These are phyloP conservation scores for Auriscalpium microsporum DNA, from an alignment of 768 basidiomycete species.

Conservation along the genomic window DNA sequence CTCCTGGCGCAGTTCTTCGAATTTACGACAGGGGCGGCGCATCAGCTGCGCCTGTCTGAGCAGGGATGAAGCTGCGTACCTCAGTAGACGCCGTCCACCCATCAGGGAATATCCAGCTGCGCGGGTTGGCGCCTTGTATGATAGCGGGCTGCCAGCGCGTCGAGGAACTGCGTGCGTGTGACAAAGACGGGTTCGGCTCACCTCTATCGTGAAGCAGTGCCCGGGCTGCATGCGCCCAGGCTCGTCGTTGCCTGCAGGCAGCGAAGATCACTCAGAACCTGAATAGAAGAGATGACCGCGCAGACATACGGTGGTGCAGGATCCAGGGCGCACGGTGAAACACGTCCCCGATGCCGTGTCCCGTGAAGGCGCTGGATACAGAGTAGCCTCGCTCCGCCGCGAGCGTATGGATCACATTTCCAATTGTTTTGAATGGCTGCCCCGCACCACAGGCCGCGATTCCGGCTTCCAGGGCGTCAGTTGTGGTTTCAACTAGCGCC, in stretches of 20 bases:
- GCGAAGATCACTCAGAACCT: background rate
- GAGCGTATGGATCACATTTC: slow-evolving; percentile 54
- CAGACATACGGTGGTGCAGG: slow-evolving; percentile 55
- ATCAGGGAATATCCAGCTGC: slow-evolving; percentile 77
- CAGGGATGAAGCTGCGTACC: slow-evolving; percentile 31
- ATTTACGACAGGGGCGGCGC: background rate
- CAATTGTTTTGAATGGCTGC: slow-evolving; percentile 59
- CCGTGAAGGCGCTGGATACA: slow-evolving; percentile 65
- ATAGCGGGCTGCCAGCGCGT: slow-evolving; percentile 49
- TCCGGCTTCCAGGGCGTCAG: slow-evolving; percentile 56
- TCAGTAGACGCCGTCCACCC: slow-evolving; percentile 92
- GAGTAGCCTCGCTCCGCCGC: slow-evolving; percentile 40
- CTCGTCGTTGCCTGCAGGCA: slow-evolving; percentile 62
- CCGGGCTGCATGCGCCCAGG: slow-evolving; percentile 77
- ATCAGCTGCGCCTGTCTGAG: background rate
- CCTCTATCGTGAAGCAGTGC: slow-evolving; percentile 92
- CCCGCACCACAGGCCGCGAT: slow-evolving; percentile 74
- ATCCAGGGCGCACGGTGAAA: slow-evolving; percentile 86
- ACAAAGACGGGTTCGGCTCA: background rate
- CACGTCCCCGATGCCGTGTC: slow-evolving; percentile 77
- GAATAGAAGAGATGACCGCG: background rate
- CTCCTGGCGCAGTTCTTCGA: slow-evolving; percentile 68
- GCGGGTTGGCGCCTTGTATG: slow-evolving; percentile 63
- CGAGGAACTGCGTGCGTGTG: no score
- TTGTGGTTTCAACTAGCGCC: slow-evolving; percentile 55